These are phyloP conservation scores for Agaricus subrufescens DNA, from an alignment of 768 basidiomycete species.

Conservation along the genomic window DNA sequence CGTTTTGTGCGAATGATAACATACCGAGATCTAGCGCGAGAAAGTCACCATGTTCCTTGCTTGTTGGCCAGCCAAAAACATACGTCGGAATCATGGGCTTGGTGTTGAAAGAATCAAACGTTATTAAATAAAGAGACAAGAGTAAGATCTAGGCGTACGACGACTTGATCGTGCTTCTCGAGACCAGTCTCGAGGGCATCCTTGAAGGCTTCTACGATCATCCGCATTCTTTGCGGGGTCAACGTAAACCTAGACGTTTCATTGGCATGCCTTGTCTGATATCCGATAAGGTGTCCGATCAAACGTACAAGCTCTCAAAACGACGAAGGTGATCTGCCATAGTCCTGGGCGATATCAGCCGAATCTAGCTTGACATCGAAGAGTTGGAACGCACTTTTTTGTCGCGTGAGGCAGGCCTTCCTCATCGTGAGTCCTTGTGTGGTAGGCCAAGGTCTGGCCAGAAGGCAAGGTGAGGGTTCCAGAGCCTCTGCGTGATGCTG, in stretches of 20 bases:
- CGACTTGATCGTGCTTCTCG: constrained; percentile 75
- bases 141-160: constrained; percentile 55
- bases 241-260: constrained; percentile 61
- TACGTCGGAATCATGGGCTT: constrained; percentile 96
- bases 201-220: constrained; percentile 95
- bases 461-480: constrained; percentile 67
- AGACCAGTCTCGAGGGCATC: constrained; percentile 88
- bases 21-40: constrained; percentile 86
- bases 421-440: constrained; percentile 84
- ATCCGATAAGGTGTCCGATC: constrained; percentile 5
- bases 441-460: constrained; percentile 79
- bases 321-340: constrained; percentile 93
- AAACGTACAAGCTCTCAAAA: constrained; percentile 77
- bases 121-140: constrained; percentile 2
- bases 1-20: constrained; percentile 19
- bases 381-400: constrained; percentile 60
- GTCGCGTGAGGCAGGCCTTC: constrained; percentile 90
- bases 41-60: constrained; percentile 83
- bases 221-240: constrained; percentile 89
- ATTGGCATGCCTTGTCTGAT: constrained; percentile 7
- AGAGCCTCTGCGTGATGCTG: constrained; percentile 71
- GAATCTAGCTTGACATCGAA: constrained; percentile 2
- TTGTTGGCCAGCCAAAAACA: constrained; percentile 94
- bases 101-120: constrained; percentile 3
- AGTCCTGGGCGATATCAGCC: constrained; percentile 46